Conservation (phyloP, 345 rosid species). For the Toxicodendron radicans region DNA sequence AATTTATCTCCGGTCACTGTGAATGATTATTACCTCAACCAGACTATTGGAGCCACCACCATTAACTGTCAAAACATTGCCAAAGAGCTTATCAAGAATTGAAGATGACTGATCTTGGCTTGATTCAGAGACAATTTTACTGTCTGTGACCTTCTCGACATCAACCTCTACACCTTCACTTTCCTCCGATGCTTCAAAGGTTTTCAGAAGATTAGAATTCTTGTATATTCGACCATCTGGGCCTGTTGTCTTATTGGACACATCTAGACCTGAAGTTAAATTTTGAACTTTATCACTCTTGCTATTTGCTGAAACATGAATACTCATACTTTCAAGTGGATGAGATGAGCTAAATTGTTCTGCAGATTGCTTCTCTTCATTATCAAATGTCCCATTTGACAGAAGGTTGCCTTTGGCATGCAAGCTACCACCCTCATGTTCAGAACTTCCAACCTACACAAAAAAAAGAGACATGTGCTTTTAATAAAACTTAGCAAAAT, state of each 20-base stretch:
- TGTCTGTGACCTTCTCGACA: conserved; percentile 31
- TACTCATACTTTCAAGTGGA: conserved; percentile 40
- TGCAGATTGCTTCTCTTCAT: conserved; percentile 38
- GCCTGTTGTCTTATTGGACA: conserved; percentile 30
- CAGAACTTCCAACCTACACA: conserved; percentile 57
- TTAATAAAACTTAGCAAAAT: background rate
- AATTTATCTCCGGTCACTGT: background rate
- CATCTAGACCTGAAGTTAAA: conserved; percentile 41
- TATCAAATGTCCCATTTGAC: conserved; percentile 35
- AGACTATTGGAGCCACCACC: conserved; percentile 43
- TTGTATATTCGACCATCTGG: conserved; percentile 31
- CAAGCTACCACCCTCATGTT: conserved; percentile 45
- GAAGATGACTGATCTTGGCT: conserved; percentile 46
- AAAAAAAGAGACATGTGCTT: conserved; percentile 10
- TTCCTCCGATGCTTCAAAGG: conserved; percentile 34
- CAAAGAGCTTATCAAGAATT: conserved; percentile 78
- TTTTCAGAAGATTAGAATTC: conserved; percentile 43
- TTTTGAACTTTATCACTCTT: conserved; percentile 31
- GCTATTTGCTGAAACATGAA: conserved; percentile 28
- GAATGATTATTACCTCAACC: conserved; percentile 42
- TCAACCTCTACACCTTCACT: conserved; percentile 43
- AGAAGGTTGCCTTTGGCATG: conserved; percentile 38
- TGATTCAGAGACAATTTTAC: conserved; percentile 40
- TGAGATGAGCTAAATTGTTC: conserved; percentile 34
- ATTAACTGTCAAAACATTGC: conserved; percentile 52